Conservation (phyloP, 2,329 filamentous ascomycete species). For the Cercospora sesami region DNA sequence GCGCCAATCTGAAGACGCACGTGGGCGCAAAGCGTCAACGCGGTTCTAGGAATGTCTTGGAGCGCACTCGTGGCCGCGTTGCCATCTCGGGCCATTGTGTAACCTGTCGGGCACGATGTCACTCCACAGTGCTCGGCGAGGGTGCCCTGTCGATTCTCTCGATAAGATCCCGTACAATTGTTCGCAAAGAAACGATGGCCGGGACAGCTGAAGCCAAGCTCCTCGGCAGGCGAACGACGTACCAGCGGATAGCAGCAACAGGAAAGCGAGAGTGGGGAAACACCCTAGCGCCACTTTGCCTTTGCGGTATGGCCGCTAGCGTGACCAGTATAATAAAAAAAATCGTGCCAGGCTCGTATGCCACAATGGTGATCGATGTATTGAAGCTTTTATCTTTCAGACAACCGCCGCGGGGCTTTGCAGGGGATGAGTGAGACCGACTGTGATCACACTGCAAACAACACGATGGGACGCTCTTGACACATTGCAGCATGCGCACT, state of each 20-base stretch:
- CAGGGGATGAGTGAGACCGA: neutral
- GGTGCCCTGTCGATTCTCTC: neutral
- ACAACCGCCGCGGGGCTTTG: neutral
- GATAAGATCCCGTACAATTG: neutral
- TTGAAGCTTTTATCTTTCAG: neutral
- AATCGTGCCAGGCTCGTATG: neutral
- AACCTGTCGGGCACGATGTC: neutral
- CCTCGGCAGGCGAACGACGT: neutral
- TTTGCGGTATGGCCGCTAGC: conserved; percentile 2
- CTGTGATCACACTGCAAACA: neutral
- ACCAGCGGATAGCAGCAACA: neutral
- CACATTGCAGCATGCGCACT: neutral
- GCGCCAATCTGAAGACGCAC: conserved; percentile 1
- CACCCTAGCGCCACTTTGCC: neutral
- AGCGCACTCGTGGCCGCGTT: neutral
- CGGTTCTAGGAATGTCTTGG: neutral
- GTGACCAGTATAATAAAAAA: neutral
- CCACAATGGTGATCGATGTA: neutral
- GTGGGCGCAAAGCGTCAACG: neutral
- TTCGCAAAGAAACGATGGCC: neutral
- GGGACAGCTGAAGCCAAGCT: conserved; percentile 4
- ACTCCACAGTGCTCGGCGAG: neutral
- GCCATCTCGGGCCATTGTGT: neutral
- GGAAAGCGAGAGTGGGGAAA: conserved; percentile 3
- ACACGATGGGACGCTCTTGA: neutral